Evolutionary conservation across 225 moss, liverwort and hornwort species (phyloP), one percentile per base, ranked within the genome.

Genomic region (Pleurozium schreberi): DNA sequence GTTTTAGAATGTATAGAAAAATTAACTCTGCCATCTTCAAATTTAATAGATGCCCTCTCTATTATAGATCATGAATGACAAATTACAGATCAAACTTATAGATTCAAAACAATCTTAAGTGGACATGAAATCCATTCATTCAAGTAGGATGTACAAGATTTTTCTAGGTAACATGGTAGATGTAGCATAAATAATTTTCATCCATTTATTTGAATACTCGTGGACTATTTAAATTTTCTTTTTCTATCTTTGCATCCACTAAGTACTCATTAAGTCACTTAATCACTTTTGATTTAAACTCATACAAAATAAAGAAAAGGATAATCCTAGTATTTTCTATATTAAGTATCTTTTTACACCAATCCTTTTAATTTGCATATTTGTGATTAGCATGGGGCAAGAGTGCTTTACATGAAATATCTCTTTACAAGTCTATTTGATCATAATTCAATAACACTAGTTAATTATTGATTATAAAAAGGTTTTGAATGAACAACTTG

Each of bases 101-200:
- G n/a, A 45, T 73, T 73, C 17, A 73, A 28, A 28, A 3, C 8
- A 28, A 73, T 73, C 22, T 68, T 19, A 4, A 68, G 7, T 68
- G 7, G 12, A 4, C 4, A 21, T 12, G 7, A 38, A 22, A n/a
- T 68, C 21, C 12, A 38, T n/a, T 45, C 12, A 38, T n/a, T 45
- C 1, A 18, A 1, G 0, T 28, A 45, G 17, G 4, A 28, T 43
- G 5, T 45, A 73, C 2, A 0, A 28, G 28, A 45, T 10, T 73
- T 10, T 73, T 71, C 2, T 42, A 14, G 15, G 5, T 42, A 70
- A 42, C 1, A 70, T 42, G 8, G 6, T 43, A 16, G 16, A 42
- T 71, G 27, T 9, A 45, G 2, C 10, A 73, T 45, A 28, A 28
- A 1, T 73, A 45, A 45, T 45, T 45, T 28, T 45, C 17, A 2